Evolutionary conservation across 495 filamentous ascomycete genomes (phyloP).

Genomic region (Astrocystis sublimbata): DNA sequence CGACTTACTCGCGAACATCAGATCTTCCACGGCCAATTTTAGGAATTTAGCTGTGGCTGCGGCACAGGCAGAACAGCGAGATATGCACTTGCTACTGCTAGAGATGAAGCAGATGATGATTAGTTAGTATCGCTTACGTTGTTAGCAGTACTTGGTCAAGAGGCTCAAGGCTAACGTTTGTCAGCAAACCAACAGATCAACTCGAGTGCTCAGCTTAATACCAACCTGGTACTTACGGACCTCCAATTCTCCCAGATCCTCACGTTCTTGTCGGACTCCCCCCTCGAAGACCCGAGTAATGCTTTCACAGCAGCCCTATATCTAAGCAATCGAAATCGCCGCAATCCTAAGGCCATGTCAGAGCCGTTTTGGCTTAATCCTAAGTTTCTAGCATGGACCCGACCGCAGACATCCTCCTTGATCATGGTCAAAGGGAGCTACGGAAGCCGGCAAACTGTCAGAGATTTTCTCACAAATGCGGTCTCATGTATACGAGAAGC

Average conservation of each 20-base stretch:
- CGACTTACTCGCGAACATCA: conserved; percentile 7
- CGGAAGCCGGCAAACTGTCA: neutral
- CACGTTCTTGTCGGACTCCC: neutral
- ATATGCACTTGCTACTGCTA: neutral
- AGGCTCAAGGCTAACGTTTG: neutral
- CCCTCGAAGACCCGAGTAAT: neutral
- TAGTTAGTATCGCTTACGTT: no score
- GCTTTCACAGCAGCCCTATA: neutral
- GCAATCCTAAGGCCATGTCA: neutral
- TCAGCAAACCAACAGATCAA: neutral
- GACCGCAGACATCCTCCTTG: neutral
- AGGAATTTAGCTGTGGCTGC: neutral
- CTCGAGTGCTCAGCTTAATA: neutral
- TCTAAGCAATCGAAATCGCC: neutral
- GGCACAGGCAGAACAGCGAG: neutral
- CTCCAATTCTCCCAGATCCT: neutral
- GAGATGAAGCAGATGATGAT: neutral
- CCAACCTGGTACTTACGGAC: neutral
- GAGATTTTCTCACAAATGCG: neutral
- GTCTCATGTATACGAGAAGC: no score
- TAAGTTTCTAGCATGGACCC: neutral
- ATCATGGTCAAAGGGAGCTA: neutral
- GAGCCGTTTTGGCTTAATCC: neutral
- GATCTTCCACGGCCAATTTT: neutral
- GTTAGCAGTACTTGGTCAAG: neutral